Evolutionary conservation across 495 filamentous ascomycete species (phyloP), one percentile per base, ranked within the genome.

Genomic region (Ascodesmis nigricans): DNA sequence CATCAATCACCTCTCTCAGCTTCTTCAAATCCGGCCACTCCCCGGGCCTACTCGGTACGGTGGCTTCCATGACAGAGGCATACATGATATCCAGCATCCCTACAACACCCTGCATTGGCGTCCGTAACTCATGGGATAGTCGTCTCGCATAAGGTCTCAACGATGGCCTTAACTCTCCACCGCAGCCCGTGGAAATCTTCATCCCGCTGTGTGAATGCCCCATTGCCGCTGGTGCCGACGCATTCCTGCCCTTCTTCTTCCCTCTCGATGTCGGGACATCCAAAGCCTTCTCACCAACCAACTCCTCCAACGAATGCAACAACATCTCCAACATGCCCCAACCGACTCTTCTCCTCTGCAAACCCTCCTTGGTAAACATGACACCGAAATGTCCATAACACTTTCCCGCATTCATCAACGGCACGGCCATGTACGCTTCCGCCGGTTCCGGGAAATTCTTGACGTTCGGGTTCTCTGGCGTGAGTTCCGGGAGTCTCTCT

Each of bases 31-130:
- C 38, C 14, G 36, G 31, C 13, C 26, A 29, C 28, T 46, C 42
- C 9, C 18, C 19, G 41, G 41, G 49, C 7, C 20, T 13, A 14
- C 21, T 17, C 5, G 25, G 24, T 16, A 41, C 65, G 18, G 71
- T 64, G 3, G 71, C 72, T 45, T 83, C 76, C 21, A 75, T 59
- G 5, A 81, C 71, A 1, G 71, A 79, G 6, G 74, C 71, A 47
- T 79, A 71, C 76, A 83, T 81, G 29, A 83, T 71, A 57, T 83
- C 77, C 19, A 83, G 56, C 76, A 81, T 81, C 3, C 77, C 77
- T 4, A 83, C 74, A 22, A 83, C 73, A 11, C 77, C 77, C 51
- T 83, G 77, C 77, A 83, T 83, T 1, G 77, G 77, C 6, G 77
- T 83, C 36, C 78, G 62, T 11, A 83, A 55, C 52, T 83, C 77